These are phyloP conservation scores for Cavenderia fasciculata DNA, from an alignment of 78 protist species.

Conservation along the genomic window DNA sequence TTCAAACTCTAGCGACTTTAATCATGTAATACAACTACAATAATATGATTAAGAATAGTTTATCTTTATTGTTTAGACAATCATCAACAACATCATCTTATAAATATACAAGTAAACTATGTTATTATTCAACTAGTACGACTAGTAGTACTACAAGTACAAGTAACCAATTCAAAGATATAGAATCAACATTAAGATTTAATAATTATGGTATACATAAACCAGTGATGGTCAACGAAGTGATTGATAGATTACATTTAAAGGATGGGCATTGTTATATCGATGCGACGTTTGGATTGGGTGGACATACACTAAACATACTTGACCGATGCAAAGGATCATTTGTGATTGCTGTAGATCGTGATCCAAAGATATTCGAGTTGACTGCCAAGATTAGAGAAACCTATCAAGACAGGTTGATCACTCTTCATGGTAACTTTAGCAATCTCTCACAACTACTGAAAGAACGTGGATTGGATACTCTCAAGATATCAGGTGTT, in stretches of 20 bases:
- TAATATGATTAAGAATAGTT: too few species aligned
- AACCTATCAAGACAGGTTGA: constrained; percentile 29
- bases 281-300: constrained; percentile 61
- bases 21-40: too few species aligned
- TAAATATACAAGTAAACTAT: too few species aligned
- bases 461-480: not conserved
- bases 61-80: too few species aligned
- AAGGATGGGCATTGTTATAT: constrained; percentile 10
- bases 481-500: constrained; percentile 22
- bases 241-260: constrained; percentile 2
- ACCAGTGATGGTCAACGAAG: constrained; percentile 51
- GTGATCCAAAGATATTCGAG: constrained; percentile 62
- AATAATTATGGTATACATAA: too few species aligned
- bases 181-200: too few species aligned
- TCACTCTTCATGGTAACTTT: constrained; percentile 23
- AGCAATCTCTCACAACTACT: not conserved
- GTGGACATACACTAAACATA: constrained; percentile 43
- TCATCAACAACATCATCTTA: too few species aligned
- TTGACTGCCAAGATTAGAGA: constrained; percentile 23
- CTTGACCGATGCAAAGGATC: constrained; percentile 18
- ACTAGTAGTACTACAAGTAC: too few species aligned
- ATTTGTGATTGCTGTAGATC: constrained; percentile 58
- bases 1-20: too few species aligned
- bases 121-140: too few species aligned
- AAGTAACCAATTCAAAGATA: too few species aligned